phyloP scores from a whole-genome alignment of 2,329 filamentous ascomycete genomes.

The Scedosporium aurantiacum region DNA sequence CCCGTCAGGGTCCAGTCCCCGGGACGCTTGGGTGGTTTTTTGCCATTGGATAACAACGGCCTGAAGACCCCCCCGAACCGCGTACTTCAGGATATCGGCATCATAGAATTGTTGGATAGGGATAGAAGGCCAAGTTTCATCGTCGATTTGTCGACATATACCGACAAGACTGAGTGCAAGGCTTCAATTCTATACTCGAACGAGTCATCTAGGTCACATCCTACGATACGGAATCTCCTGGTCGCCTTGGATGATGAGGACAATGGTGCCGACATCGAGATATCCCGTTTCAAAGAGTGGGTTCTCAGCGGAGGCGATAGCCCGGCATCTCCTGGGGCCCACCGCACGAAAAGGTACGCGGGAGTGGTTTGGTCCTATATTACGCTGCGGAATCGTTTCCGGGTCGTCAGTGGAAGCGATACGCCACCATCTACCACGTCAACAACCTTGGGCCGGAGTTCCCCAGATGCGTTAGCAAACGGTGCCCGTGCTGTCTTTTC shows the following conservation, averaged over 20 bases:
- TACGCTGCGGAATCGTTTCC: background rate
- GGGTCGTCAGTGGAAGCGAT: background rate
- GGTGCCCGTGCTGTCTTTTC: background rate
- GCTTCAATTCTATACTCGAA: constrained; percentile 60
- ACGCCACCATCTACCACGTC: background rate
- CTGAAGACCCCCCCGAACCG: background rate
- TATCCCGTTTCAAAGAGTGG: background rate
- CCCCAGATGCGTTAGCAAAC: background rate
- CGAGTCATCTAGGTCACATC: constrained; percentile 40
- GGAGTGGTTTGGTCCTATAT: background rate
- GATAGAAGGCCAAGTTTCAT: constrained; percentile 70
- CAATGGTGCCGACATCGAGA: background rate
- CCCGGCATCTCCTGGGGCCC: background rate
- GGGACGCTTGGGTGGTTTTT: background rate
- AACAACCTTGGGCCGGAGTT: background rate
- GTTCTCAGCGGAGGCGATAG: background rate
- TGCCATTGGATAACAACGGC: background rate
- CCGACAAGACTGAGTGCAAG: constrained; percentile 40
- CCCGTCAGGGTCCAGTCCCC: background rate
- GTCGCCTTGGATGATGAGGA: background rate
- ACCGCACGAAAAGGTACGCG: background rate
- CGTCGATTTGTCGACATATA: constrained; percentile 51
- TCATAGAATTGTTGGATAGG: constrained; percentile 63
- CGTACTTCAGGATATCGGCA: constrained; percentile 51
- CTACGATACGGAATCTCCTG: background rate